These are phyloP conservation scores for Pythium utonaiense DNA, from an alignment of 352 stramenopile species.

Conservation along the genomic window DNA sequence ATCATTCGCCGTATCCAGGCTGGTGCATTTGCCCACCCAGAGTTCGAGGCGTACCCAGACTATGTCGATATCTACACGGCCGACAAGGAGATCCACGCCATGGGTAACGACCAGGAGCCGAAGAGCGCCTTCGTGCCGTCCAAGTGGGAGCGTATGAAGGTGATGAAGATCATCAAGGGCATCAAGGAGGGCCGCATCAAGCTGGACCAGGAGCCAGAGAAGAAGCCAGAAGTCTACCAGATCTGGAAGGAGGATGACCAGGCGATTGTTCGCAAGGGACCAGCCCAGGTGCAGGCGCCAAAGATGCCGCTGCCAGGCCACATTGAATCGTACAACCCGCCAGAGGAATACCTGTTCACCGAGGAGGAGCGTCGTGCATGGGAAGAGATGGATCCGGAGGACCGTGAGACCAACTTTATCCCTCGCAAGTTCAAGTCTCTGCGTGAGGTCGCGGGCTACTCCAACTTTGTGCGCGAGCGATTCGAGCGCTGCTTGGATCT, in stretches of 20 bases:
- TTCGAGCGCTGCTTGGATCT: constrained; percentile 99
- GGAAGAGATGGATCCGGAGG: constrained; percentile 92
- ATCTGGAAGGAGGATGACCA: constrained; percentile 93
- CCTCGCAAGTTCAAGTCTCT: constrained; percentile 97
- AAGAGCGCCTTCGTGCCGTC: constrained; percentile 95
- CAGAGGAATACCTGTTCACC: constrained; percentile 97
- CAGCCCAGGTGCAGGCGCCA: constrained; percentile 95
- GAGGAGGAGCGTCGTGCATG: constrained; percentile 96
- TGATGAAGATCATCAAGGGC: constrained; percentile 95
- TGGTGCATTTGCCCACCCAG: constrained; percentile 87
- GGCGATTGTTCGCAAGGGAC: constrained; percentile 87
- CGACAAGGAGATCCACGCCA: constrained; percentile 86
- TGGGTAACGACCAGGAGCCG: constrained; percentile 84
- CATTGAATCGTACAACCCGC: constrained; percentile 98
- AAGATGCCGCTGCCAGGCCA: constrained; percentile 98
- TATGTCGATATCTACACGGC: constrained; percentile 89
- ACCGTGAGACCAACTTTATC: constrained; percentile 97
- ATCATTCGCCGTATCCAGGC: constrained; percentile 97
- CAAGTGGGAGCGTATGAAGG: constrained; percentile 98
- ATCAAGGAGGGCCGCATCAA: constrained; percentile 96
- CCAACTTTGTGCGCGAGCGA: constrained; percentile 96
- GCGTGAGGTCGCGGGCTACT: constrained; percentile 95
- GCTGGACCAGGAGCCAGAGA: constrained; percentile 89
- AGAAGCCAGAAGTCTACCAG: constrained; percentile 89
- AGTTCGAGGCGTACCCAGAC: constrained; percentile 91